phyloP scores from a whole-genome alignment of 768 basidiomycete genomes.

The Phaeotremella skinneri region DNA sequence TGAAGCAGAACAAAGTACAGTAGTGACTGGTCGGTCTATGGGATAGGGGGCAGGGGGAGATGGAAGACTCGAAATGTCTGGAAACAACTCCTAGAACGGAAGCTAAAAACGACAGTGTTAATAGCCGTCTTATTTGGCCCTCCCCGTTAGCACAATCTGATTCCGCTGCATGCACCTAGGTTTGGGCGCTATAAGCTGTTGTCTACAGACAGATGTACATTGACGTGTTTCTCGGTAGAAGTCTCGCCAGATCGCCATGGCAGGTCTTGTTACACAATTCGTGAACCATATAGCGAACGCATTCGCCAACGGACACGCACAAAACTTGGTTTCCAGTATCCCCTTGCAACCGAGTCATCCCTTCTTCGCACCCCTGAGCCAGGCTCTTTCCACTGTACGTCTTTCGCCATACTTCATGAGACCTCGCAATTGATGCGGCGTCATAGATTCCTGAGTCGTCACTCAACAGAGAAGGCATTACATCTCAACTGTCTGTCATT shows the following conservation, averaged over 20 bases:
- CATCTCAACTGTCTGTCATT: slow-evolving; percentile 8
- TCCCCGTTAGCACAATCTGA: neutral
- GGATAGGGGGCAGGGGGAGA: neutral
- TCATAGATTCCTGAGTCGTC: slow-evolving; percentile 8
- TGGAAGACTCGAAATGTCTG: neutral
- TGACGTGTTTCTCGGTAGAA: slow-evolving; percentile 11
- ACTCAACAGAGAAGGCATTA: neutral
- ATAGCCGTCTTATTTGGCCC: neutral
- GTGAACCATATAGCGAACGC: slow-evolving; percentile 6
- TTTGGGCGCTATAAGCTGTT: too few relatives aligned
- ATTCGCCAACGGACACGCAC: slow-evolving; percentile 6
- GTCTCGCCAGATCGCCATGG: slow-evolving; percentile 14
- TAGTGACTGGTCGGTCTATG: too few relatives aligned
- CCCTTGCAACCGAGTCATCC: slow-evolving; percentile 24
- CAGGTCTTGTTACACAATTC: slow-evolving; percentile 14
- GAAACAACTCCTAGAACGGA: neutral
- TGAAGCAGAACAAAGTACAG: too few relatives aligned
- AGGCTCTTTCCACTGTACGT: slow-evolving; percentile 16
- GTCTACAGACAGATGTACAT: too few relatives aligned
- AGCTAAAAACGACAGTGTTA: neutral
- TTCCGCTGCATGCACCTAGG: too few relatives aligned
- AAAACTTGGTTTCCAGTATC: slow-evolving; percentile 22
- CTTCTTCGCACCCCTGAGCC: slow-evolving; percentile 24
- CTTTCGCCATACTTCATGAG: neutral
- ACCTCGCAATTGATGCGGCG: neutral